Evolutionary conservation across 805 yeast species (phyloP).

Genomic region (Lipomyces kockii): DNA sequence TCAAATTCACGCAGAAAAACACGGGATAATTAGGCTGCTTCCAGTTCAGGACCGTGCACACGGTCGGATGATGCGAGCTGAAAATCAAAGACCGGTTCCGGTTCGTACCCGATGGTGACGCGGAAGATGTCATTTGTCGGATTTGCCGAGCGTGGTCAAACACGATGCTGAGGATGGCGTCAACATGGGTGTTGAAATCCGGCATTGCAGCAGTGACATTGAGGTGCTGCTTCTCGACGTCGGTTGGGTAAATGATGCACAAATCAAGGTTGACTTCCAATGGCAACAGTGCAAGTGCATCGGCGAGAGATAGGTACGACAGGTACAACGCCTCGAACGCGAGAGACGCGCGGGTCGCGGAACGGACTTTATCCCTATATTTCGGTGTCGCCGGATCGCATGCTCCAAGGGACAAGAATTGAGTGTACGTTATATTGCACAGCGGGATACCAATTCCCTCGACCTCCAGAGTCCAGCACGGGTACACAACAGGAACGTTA

Average conservation of each 20-base stretch:
- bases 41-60: slow-evolving; percentile 96
- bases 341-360: slow-evolving; percentile 16
- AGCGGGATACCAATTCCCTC: slow-evolving; percentile 60
- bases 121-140: slow-evolving; percentile 41
- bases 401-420: slow-evolving; percentile 27
- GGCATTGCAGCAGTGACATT: slow-evolving; percentile 40
- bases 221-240: slow-evolving; percentile 45
- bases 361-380: slow-evolving; percentile 4
- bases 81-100: slow-evolving; percentile 62
- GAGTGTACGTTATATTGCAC: slow-evolving; percentile 56
- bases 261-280: slow-evolving; percentile 67
- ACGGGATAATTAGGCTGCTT: slow-evolving; percentile 98
- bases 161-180: slow-evolving; percentile 67
- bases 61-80: slow-evolving; percentile 82
- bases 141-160: slow-evolving; percentile 71
- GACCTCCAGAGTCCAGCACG: slow-evolving; percentile 45
- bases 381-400: slow-evolving; percentile 5
- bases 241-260: slow-evolving; percentile 78
- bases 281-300: slow-evolving; percentile 61
- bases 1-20: slow-evolving; percentile 68
- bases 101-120: slow-evolving; percentile 38
- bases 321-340: slow-evolving; percentile 41
- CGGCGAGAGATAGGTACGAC: slow-evolving; percentile 63
- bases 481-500: slow-evolving; percentile 84
- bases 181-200: slow-evolving; percentile 75